Percentiles rank a stretch among this genome's conserved stretches.
phyloP scores from a whole-genome alignment of 345 rosid species.

The Crucihimalaya himalaica region DNA sequence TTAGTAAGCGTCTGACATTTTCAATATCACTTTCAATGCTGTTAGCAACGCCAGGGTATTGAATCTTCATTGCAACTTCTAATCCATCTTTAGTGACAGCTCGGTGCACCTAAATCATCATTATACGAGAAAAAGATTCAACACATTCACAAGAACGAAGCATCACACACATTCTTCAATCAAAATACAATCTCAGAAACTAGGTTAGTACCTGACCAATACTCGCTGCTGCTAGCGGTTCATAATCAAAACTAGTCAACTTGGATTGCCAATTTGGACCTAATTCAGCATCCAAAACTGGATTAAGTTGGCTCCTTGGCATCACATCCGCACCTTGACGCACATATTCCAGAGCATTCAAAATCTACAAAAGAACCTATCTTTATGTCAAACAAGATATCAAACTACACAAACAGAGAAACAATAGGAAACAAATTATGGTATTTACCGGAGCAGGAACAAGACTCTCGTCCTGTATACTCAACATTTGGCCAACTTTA shows the following conservation, averaged over 20 bases:
- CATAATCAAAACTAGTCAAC: conserved; percentile 88
- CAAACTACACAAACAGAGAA: not conserved
- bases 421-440: not conserved
- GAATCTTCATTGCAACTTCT: conserved; percentile 92
- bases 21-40: conserved; percentile 97
- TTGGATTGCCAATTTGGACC: conserved; percentile 83
- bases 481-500: conserved; percentile 94
- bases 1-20: conserved; percentile 80
- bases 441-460: conserved; percentile 90
- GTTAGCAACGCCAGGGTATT: conserved; percentile 97
- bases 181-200: not conserved
- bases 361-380: conserved; percentile 55
- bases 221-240: conserved; percentile 96
- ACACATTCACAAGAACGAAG: not conserved
- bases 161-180: not conserved
- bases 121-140: conserved; percentile 10
- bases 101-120: conserved; percentile 72
- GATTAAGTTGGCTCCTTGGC: conserved; percentile 92
- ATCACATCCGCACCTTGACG: conserved; percentile 99
- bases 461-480: conserved; percentile 95
- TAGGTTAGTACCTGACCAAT: conserved; percentile 78
- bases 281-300: conserved; percentile 81
- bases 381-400: conserved; percentile 24
- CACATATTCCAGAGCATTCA: conserved; percentile 93
- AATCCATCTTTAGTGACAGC: conserved; percentile 78